These are phyloP conservation scores for Cystobasidium onofrii DNA, from an alignment of 768 basidiomycete genomes.

Conservation along the genomic window DNA sequence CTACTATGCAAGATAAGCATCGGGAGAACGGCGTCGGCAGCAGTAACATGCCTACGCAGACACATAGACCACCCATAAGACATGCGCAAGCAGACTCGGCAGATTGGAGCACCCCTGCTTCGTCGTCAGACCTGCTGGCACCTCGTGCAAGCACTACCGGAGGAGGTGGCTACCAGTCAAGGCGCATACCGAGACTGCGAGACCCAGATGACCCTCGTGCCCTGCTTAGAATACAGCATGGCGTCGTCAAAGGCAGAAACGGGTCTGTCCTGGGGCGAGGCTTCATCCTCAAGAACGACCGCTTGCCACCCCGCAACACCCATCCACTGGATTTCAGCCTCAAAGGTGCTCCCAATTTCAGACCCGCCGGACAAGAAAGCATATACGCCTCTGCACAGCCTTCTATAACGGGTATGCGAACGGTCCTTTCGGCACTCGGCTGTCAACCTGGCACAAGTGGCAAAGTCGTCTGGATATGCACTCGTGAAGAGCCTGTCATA, in stretches of 20 bases:
- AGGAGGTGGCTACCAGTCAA: background rate
- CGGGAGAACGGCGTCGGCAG: background rate
- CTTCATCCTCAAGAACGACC: conserved; percentile 67
- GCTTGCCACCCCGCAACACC: background rate
- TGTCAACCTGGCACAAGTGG: conserved; percentile 38
- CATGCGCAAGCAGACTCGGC: background rate
- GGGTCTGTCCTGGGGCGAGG: conserved; percentile 79
- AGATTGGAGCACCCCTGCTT: background rate
- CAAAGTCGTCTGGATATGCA: conserved; percentile 79
- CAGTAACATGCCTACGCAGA: background rate
- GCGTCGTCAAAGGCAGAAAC: conserved; percentile 67
- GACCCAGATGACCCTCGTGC: background rate
- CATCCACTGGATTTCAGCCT: conserved; percentile 69
- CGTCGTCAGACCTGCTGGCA: background rate
- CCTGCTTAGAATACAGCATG: conserved; percentile 6
- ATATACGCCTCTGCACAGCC: conserved; percentile 96
- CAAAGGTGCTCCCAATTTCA: conserved; percentile 91
- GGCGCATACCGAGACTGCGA: background rate
- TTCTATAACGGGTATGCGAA: conserved; percentile 78
- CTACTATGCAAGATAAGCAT: background rate
- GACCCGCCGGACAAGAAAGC: conserved; percentile 71
- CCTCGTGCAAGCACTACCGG: background rate
- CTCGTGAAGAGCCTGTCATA: conserved; percentile 84
- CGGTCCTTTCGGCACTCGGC: conserved; percentile 70
- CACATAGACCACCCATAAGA: background rate